Base-by-base conservation (phyloP, 2,329 filamentous ascomycete species). In the Cladosporium sp. region DNA sequence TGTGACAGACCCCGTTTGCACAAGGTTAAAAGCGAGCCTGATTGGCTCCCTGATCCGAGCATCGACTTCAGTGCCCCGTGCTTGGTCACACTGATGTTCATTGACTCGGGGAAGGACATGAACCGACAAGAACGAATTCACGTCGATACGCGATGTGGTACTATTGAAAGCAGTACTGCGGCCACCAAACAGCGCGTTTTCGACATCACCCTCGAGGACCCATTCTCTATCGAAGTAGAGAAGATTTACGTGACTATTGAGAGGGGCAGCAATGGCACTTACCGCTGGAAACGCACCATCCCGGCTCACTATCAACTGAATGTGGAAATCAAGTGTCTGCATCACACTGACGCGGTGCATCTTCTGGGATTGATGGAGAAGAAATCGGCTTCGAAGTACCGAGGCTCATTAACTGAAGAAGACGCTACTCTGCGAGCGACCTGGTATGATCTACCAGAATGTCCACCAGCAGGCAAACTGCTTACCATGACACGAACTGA, bases 381-480 rank as follows among this genome's bases (percentile, higher is more conserved):
- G 57, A 66, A 41, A 26, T 54, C 34, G 64, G 30, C 55, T 15
- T 47, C 44, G 24, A 52, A 47, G 21, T 28, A 47, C 18, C 66
- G 59, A 32, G n/a, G 44, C 36, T 44, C 54, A 30, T 54, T 26
- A 8, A 55, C 69, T 5, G 52, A 61, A 12, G 67, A 68, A 26
- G 71, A 74, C 63, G 65, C 68, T 57, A 63, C 63, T 63, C 38
- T 80, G 1, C 68, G 67, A 47, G 68, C 73, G 10, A 70, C 64
- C 8, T 79, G 75, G 73, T 59, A 63, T 2, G 70, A 75, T 26
- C 70, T 80, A 4, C 73, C 78, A 4, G 60, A 72, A 4, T 71
- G 73, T 59, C 73, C 72, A 6, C 12, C 61, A 1, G 30, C 34
- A 24, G 66, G 67, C 26, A 59, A 67, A 21, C 55, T 71, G 1